These are phyloP conservation scores for Vicia sativa DNA, from an alignment of 306 rosid species.

Conservation along the genomic window DNA sequence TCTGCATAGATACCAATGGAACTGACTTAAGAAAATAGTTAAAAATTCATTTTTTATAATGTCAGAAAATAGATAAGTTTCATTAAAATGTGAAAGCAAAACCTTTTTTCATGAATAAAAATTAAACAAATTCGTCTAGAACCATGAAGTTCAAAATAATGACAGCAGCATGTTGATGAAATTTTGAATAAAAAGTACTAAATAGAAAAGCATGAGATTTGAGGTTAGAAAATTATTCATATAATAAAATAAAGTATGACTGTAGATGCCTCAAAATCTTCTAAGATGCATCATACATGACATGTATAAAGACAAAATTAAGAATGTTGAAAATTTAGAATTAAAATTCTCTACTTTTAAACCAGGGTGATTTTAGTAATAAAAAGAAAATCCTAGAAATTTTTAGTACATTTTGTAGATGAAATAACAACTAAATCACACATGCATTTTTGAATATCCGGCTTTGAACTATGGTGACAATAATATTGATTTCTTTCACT, in stretches of 20 bases:
- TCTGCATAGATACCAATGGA: too few relatives aligned
- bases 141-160: conserved; percentile 30
- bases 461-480: too few relatives aligned
- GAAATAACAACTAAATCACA: too few relatives aligned
- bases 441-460: too few relatives aligned
- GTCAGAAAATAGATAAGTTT: neutral
- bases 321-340: neutral
- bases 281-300: neutral
- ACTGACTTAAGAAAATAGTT: too few relatives aligned
- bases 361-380: too few relatives aligned
- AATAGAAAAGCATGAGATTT: conserved; percentile 4
- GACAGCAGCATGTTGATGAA: neutral
- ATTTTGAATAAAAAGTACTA: too few relatives aligned
- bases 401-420: too few relatives aligned
- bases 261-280: neutral
- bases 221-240: conserved; percentile 19
- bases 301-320: neutral
- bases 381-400: too few relatives aligned
- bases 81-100: neutral
- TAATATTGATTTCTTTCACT: too few relatives aligned
- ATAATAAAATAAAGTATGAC: neutral
- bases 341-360: too few relatives aligned
- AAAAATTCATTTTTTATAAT: too few relatives aligned
- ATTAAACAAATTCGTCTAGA: conserved; percentile 33
- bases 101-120: neutral